A percentile compares a stretch with the other conserved stretches of the same genome.
Conservation (phyloP, 768 basidiomycete genomes). For the Xanthoconium purpureum region DNA sequence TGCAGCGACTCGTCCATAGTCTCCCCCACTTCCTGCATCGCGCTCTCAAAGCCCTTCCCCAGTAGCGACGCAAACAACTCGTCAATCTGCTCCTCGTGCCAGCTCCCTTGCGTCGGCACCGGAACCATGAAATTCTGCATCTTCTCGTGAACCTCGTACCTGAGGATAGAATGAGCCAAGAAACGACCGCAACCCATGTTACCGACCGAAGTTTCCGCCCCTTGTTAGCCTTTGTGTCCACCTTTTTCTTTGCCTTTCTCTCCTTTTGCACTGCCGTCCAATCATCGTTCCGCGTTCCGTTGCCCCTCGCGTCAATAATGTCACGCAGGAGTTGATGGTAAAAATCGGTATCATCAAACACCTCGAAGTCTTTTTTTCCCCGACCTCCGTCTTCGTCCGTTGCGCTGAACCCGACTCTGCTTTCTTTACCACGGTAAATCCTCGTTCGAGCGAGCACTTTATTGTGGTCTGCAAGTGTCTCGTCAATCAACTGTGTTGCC, state of each 20-base stretch:
- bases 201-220: conserved; percentile 84
- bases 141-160: conserved; percentile 94
- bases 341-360: conserved; percentile 90
- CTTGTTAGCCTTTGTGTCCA: conserved; percentile 96
- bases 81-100: conserved; percentile 97
- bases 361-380: conserved; percentile 40
- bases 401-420: conserved; percentile 37
- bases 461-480: conserved; percentile 55
- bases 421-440: conserved; percentile 47
- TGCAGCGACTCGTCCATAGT: conserved; percentile 31
- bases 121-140: conserved; percentile 97
- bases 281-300: conserved; percentile 47
- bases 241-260: conserved; percentile 76
- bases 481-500: conserved; percentile 75
- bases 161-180: conserved; percentile 28
- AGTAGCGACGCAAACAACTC: conserved; percentile 89
- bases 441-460: conserved; percentile 66
- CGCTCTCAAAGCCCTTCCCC: conserved; percentile 63
- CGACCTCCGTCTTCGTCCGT: conserved; percentile 35
- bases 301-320: conserved; percentile 70
- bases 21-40: conserved; percentile 26
- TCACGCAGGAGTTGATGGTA: conserved; percentile 91
- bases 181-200: not conserved
- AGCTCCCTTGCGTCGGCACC: conserved; percentile 58
- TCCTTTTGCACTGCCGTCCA: conserved; percentile 67